phyloP scores from a whole-genome alignment of 805 yeast genomes.

The Metschnikowia kofuensis region DNA sequence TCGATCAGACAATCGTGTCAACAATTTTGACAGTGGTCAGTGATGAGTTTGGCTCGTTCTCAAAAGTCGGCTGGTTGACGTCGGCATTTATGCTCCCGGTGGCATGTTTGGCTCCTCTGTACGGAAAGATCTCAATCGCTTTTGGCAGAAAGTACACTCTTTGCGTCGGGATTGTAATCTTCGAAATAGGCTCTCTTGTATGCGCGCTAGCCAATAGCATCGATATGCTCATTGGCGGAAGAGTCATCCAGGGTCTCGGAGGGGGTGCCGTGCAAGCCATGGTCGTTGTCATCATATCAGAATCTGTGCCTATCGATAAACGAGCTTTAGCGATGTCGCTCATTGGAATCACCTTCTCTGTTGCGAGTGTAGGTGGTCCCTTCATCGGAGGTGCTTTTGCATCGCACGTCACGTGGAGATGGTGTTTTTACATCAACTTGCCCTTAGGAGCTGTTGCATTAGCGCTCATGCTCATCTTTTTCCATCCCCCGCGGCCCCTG shows the following conservation, averaged over 20 bases:
- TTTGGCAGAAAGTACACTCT: slow-evolving; percentile 55
- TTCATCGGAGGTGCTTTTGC: slow-evolving; percentile 66
- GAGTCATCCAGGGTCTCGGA: slow-evolving; percentile 70
- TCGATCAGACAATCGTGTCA: slow-evolving; percentile 59
- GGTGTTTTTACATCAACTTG: slow-evolving; percentile 72
- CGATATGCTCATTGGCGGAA: slow-evolving; percentile 64
- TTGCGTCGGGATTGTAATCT: slow-evolving; percentile 47
- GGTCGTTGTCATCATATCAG: slow-evolving; percentile 55
- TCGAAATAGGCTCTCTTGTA: slow-evolving; percentile 61
- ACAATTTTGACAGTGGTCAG: slow-evolving; percentile 52
- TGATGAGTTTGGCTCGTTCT: slow-evolving; percentile 45
- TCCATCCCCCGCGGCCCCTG: slow-evolving; percentile 47
- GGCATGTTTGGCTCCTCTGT: slow-evolving; percentile 52
- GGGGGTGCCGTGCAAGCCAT: slow-evolving; percentile 65
- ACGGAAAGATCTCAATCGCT: slow-evolving; percentile 55
- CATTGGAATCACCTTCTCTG: slow-evolving; percentile 43
- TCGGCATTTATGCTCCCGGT: slow-evolving; percentile 54
- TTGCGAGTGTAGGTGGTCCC: slow-evolving; percentile 59
- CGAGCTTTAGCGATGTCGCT: slow-evolving; percentile 39
- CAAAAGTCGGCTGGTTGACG: slow-evolving; percentile 57
- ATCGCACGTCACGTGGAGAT: slow-evolving; percentile 61
- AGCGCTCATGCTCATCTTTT: slow-evolving; percentile 34
- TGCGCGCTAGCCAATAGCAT: slow-evolving; percentile 54
- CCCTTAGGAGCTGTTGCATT: slow-evolving; percentile 60
- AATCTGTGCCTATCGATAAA: slow-evolving; percentile 45